A percentile compares a stretch with the other conserved stretches of the same genome.
Conservation (phyloP, 108 stramenopile species). For the Pelagomonas calceolata region DNA sequence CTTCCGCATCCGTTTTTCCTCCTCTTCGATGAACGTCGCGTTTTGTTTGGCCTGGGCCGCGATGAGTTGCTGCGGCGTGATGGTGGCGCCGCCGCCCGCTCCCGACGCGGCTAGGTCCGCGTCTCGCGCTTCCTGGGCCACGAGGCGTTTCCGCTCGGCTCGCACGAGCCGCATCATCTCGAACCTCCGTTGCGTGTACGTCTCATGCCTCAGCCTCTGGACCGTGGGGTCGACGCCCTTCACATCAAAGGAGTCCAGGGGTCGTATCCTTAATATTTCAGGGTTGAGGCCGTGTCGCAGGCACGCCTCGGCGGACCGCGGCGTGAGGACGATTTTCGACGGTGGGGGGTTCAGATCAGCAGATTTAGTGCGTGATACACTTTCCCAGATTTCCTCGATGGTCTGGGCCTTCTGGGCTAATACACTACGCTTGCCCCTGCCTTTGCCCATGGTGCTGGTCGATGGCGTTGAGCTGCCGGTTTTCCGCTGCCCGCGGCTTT, state of each 20-base stretch:
- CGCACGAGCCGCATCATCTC: slow-evolving; percentile 50
- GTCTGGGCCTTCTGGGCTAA: background rate
- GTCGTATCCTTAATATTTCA: slow-evolving; percentile 43
- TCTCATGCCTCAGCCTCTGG: slow-evolving; percentile 51
- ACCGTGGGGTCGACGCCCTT: slow-evolving; percentile 44
- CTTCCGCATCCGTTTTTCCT: slow-evolving; percentile 45
- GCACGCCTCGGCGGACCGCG: slow-evolving; percentile 46
- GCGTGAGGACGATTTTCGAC: slow-evolving; percentile 39
- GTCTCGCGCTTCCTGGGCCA: slow-evolving; percentile 22
- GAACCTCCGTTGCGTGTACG: slow-evolving; percentile 48
- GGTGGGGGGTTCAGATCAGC: slow-evolving; percentile 36
- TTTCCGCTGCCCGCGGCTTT: too few relatives aligned
- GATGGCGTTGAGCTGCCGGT: too few relatives aligned
- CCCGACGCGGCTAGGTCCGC: background rate
- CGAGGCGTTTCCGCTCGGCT: slow-evolving; percentile 32
- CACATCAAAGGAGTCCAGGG: slow-evolving; percentile 56
- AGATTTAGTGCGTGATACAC: slow-evolving; percentile 3
- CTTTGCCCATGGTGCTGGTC: too few relatives aligned
- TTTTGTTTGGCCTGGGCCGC: slow-evolving; percentile 35
- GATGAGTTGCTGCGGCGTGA: slow-evolving; percentile 36
- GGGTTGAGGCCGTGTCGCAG: slow-evolving; percentile 45
- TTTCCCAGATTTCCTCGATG: slow-evolving; percentile 21
- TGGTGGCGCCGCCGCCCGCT: background rate
- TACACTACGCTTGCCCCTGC: background rate
- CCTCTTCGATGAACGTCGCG: slow-evolving; percentile 42